These are phyloP conservation scores for Rhodomyrtus psidioides DNA, from an alignment of 441 rosid species.

Conservation along the genomic window DNA sequence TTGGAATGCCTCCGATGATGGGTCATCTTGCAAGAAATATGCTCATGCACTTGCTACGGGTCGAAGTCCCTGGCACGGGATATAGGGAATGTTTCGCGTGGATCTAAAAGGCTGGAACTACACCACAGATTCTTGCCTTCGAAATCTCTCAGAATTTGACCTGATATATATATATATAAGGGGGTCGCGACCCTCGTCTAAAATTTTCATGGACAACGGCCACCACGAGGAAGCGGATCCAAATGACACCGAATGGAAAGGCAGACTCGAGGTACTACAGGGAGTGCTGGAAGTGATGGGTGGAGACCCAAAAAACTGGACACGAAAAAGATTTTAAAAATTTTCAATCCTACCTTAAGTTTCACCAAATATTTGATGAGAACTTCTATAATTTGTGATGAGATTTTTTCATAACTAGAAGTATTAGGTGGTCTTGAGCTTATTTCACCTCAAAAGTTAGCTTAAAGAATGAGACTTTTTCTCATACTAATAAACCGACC, in stretches of 20 bases:
- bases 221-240: background rate
- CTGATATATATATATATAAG: background rate
- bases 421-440: no score
- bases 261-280: fast-evolving
- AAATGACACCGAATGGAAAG: fast-evolving
- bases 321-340: fast-evolving
- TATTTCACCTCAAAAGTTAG: no score
- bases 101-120: background rate
- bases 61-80: background rate
- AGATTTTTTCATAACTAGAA: no score
- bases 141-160: background rate
- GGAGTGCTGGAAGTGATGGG: background rate
- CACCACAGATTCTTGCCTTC: background rate
- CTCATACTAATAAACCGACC: no score
- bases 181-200: fast-evolving
- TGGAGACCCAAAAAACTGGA: background rate
- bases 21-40: no score
- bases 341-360: background rate
- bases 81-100: background rate
- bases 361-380: fast-evolving
- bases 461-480: no score
- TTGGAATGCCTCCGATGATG: background rate
- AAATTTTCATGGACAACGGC: background rate
- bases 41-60: background rate
- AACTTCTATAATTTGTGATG: no score